Percentiles rank a stretch among this genome's conserved stretches.
These are phyloP conservation scores for Lathyrus aphaca DNA, from an alignment of 306 rosid species.

Conservation along the genomic window DNA sequence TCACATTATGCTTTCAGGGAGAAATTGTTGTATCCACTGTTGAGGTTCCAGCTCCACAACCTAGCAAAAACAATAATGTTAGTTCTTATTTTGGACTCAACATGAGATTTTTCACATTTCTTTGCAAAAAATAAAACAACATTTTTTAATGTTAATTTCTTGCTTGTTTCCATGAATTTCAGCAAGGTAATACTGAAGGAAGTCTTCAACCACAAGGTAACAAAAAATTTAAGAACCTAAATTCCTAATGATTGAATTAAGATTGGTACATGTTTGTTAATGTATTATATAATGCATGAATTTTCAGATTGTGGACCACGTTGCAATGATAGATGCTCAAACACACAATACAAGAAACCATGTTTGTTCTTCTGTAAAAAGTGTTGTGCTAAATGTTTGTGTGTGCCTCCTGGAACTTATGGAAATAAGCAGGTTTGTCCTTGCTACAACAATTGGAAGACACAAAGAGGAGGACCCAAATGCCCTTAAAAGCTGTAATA, in stretches of 20 bases:
- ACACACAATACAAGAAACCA: constrained; percentile 71
- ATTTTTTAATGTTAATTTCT: neutral
- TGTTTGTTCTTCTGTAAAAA: constrained; percentile 76
- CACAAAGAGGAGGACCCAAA: constrained; percentile 85
- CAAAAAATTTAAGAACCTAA: neutral
- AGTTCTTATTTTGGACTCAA: constrained; percentile 23
- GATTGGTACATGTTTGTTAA: neutral
- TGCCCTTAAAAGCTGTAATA: constrained; percentile 56
- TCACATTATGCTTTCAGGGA: constrained; percentile 37
- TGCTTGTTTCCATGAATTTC: constrained; percentile 18
- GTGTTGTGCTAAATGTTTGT: constrained; percentile 73
- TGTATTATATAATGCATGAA: neutral
- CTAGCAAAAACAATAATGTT: constrained; percentile 46
- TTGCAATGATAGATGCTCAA: constrained; percentile 66
- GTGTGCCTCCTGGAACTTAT: constrained; percentile 81
- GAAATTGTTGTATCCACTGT: constrained; percentile 27
- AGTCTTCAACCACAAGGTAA: constrained; percentile 71
- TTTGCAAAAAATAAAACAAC: neutral
- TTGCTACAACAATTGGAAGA: constrained; percentile 85
- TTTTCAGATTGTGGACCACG: constrained; percentile 64
- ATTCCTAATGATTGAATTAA: neutral
- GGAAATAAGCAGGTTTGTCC: constrained; percentile 80
- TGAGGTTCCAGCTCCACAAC: constrained; percentile 74
- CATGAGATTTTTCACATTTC: constrained; percentile 34
- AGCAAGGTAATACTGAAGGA: constrained; percentile 68